phyloP scores from a whole-genome alignment of 148 eudicot genomes.

The Arbutus unedo region DNA sequence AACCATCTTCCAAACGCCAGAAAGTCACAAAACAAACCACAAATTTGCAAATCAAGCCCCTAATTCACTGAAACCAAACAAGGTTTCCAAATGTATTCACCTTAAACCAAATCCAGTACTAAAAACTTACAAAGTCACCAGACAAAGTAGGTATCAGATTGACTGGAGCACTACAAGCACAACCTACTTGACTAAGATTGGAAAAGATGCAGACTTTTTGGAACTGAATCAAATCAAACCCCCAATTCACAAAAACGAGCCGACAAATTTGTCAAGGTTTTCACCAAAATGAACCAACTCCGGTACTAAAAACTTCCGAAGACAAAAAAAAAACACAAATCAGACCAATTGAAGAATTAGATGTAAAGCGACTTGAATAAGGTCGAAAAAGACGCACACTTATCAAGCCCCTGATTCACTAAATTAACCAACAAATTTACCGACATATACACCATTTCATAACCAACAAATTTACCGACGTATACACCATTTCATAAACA shows the following conservation, averaged over 20 bases:
- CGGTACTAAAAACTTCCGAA: not conserved
- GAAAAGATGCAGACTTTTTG: conserved; percentile 11
- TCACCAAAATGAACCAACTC: not conserved
- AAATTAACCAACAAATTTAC: not conserved
- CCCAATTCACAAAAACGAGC: not conserved
- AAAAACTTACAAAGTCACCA: not conserved
- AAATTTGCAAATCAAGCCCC: not conserved
- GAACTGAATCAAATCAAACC: conserved; percentile 4
- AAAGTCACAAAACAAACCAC: not conserved
- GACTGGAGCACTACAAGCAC: conserved; percentile 3
- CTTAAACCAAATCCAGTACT: not conserved
- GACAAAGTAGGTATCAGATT: not conserved
- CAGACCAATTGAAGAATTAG: not conserved
- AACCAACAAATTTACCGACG: too few relatives aligned
- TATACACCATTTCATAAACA: too few relatives aligned
- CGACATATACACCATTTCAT: too few relatives aligned
- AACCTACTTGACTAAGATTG: not conserved
- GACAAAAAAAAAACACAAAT: not conserved
- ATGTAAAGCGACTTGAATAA: not conserved
- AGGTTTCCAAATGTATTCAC: not conserved
- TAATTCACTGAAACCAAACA: not conserved
- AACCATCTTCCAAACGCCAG: not conserved
- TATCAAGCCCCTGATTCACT: not conserved
- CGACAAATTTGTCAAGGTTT: not conserved
- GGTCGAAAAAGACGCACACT: not conserved